Percentiles rank a stretch among this genome's conserved stretches.
Conservation (phyloP, 768 basidiomycete genomes). For the Russula foetens region DNA sequence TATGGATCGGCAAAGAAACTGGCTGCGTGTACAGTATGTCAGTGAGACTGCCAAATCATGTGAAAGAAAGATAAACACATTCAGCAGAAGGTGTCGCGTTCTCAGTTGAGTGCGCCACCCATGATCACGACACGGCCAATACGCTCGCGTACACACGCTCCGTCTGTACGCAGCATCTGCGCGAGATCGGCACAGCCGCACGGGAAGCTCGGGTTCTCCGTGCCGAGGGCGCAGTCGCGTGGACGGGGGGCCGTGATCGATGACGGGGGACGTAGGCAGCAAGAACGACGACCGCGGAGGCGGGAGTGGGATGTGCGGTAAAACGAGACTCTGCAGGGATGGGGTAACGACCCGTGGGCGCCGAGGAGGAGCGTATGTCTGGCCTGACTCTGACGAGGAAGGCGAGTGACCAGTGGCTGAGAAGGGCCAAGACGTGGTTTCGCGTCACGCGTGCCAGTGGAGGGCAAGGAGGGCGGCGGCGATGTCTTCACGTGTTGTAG, state of each 20-base stretch:
- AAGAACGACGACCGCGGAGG: constrained; percentile 2
- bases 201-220: neutral
- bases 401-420: neutral
- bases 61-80: constrained; percentile 42
- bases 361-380: neutral
- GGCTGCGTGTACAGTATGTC: constrained; percentile 36
- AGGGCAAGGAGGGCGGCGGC: constrained; percentile 17
- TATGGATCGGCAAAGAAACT: constrained; percentile 86
- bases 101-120: constrained; percentile 92
- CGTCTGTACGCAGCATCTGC: constrained; percentile 47
- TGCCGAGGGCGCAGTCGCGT: neutral
- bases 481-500: constrained; percentile 6
- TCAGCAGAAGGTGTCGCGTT: constrained; percentile 79
- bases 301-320: constrained; percentile 6
- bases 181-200: constrained; percentile 85
- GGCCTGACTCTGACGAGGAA: neutral
- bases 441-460: no score
- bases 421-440: constrained; percentile 13
- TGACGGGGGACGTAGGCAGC: neutral
- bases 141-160: constrained; percentile 42
- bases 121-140: constrained; percentile 78
- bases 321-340: constrained; percentile 11
- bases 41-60: neutral
- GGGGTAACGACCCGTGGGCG: constrained; percentile 7
- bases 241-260: constrained; percentile 2